phyloP scores from a whole-genome alignment of 306 rosid species.

The Castanospermum australe region DNA sequence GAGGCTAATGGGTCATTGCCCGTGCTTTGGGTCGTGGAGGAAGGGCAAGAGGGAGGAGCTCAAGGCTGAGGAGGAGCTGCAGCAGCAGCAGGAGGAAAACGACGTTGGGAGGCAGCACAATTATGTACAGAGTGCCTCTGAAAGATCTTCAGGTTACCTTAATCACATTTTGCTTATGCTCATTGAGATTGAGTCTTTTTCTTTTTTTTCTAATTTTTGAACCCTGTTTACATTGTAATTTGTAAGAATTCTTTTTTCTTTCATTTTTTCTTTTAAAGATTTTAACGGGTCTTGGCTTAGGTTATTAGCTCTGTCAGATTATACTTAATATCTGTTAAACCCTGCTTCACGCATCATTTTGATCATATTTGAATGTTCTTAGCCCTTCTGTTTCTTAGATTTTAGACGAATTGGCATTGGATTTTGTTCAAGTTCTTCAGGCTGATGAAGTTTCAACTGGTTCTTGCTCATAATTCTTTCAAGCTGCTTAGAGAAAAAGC shows the following conservation, averaged over 20 bases:
- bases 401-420: not conserved
- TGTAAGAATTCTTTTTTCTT: not conserved
- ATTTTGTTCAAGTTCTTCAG: not conserved
- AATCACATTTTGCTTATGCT: too few relatives aligned
- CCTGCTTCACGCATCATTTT: too few relatives aligned
- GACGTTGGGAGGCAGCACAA: not conserved
- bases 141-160: conserved; percentile 28
- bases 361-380: not conserved
- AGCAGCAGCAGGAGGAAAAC: not conserved
- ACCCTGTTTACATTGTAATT: not conserved
- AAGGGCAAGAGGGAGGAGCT: conserved; percentile 13
- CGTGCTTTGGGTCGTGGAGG: conserved; percentile 36
- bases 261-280: not conserved
- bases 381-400: not conserved
- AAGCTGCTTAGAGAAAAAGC: not conserved
- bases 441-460: not conserved
- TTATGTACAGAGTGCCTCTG: not conserved
- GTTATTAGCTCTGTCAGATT: not conserved
- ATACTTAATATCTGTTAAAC: too few relatives aligned
- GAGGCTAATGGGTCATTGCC: conserved; percentile 32
- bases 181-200: not conserved
- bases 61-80: not conserved
- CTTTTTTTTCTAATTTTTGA: not conserved
- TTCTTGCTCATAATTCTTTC: conserved; percentile 6
- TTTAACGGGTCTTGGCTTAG: not conserved